Evolutionary conservation across 176 grass and related monocot species (phyloP), one percentile per base, ranked within the genome.

Genomic region (Canna indica): DNA sequence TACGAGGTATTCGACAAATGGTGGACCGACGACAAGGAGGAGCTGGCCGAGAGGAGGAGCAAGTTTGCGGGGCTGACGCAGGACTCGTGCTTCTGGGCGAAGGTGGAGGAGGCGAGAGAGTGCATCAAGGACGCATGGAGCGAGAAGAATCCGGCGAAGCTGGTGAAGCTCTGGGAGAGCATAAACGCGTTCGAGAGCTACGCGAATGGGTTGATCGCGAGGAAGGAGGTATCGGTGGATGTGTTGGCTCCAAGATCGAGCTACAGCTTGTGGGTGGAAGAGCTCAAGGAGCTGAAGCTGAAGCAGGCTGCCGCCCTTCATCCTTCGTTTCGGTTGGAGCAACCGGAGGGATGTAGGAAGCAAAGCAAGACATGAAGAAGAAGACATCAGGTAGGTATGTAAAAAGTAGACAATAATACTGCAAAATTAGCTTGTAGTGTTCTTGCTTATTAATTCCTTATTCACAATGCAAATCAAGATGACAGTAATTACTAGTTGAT

Each of bases 81-180:
- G 62, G 95, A 99, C 62, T 91, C 95, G 0, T 94, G 87, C 73
- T 99, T 99, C 73, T 99, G 95, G 95, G 95, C 95, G 13, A 78
- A 82, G 74, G 86, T 99, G 31, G 95, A 99, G 56, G 83, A 88
- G 32, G 90, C 87, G 2, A 82, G 69, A 58, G 87, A 94, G 67
- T 72, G 47, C 82, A 61, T 73, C 7, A 81, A 80, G 78, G 76
- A 58, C 9, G 67, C 73, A 32, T 75, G 47, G 61, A 29, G 5
- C 1, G 87, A 94, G 73, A 63, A 36, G 0, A 76, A 90, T 28
- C 35, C 3, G 0, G 42, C 42, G 0, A 73, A 59, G 60, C 46
- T 88, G 75, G 71, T 26, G 26, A 30, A 50, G 60, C 45, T 54
- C 57, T 85, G 69, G 42, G 83, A 85, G 67, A 76, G 72, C 32